Evolutionary conservation across 495 filamentous ascomycete genomes (phyloP), one percentile per base, ranked within the genome.

Genomic region (Paragyromitra xinjiangensis): DNA sequence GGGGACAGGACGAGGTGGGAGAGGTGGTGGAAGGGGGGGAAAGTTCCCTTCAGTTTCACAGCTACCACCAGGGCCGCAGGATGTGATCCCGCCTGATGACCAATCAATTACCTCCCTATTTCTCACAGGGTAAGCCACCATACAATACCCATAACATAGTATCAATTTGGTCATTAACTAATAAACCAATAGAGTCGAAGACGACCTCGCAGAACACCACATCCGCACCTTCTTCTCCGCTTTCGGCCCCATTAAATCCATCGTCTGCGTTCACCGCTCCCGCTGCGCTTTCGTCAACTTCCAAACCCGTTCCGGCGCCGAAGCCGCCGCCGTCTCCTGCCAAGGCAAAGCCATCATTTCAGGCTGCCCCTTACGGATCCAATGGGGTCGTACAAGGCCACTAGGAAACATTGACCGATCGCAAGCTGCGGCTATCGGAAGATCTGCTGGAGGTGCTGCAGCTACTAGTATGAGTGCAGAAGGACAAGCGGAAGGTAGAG

Each of bases 281-380:
- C 96, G 98, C 81, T 97, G 93, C 80, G 95, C 96, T 0, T 99
- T 97, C 80, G 88, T 99, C 84, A 99, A 98, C 85, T 99, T 92
- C 83, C 88, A 92, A 67, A 92, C 89, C 34, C 90, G 96, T 65
- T 89, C 92, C 53, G 90, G 87, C 2, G 95, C 95, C 9, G 95
- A 98, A 83, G 89, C 86, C 29, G 95, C 95, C 0, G 92, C 96
- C 0, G 88, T 88, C 66, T 90, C 92, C 40, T 95, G 92, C 80
- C 92, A 97, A 83, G 95, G 96, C 0, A 93, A 92, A 74, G 93
- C 93, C 0, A 88, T 98, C 40, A 91, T 91, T 75, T 86, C 88
- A 42, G 96, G 95, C 0, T 97, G 94, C 80, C 95, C 96, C 0
- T 83, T 99, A 64, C 87, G 94, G 24, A 88, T 99, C 16, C 90